These are phyloP conservation scores for Cordyceps tenuipes DNA, from an alignment of 2,329 filamentous ascomycete species.

Conservation along the genomic window DNA sequence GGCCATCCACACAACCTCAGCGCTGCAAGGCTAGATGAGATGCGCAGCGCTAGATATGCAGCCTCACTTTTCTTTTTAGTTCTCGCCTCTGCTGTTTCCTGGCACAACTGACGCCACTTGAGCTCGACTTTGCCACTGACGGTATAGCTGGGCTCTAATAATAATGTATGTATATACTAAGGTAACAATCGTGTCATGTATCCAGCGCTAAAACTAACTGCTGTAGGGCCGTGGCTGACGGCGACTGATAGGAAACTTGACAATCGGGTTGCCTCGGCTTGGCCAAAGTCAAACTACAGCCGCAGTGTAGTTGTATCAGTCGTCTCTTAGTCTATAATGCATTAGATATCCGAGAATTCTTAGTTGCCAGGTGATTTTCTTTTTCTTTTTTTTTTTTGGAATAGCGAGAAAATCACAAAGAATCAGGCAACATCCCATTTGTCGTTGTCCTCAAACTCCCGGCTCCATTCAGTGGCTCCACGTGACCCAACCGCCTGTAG, in stretches of 20 bases:
- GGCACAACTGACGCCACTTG: conserved; percentile 1
- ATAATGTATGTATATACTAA: too few species aligned
- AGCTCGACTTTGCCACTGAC: background rate
- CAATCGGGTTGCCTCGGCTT: conserved; percentile 7
- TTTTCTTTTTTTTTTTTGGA: background rate
- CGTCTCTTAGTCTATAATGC: background rate
- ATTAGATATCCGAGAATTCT: background rate
- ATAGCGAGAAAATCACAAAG: too few species aligned
- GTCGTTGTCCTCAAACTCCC: too few species aligned
- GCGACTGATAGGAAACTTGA: background rate
- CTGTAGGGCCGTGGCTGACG: background rate
- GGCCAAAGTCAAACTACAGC: background rate
- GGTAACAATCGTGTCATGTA: background rate
- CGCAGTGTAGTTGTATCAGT: background rate
- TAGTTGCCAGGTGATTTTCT: background rate
- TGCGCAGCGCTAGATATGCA: background rate
- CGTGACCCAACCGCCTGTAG: background rate
- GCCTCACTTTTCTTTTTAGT: background rate
- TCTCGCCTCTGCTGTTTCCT: background rate
- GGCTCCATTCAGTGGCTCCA: background rate
- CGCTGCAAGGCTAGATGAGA: background rate
- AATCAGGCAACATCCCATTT: too few species aligned
- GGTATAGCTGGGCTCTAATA: background rate
- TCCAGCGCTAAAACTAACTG: background rate
- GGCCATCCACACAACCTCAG: too few species aligned